Percentiles rank a stretch among this genome's conserved stretches.
These are phyloP conservation scores for Tagetes erecta DNA, from an alignment of 129 eudicot species.

Conservation along the genomic window DNA sequence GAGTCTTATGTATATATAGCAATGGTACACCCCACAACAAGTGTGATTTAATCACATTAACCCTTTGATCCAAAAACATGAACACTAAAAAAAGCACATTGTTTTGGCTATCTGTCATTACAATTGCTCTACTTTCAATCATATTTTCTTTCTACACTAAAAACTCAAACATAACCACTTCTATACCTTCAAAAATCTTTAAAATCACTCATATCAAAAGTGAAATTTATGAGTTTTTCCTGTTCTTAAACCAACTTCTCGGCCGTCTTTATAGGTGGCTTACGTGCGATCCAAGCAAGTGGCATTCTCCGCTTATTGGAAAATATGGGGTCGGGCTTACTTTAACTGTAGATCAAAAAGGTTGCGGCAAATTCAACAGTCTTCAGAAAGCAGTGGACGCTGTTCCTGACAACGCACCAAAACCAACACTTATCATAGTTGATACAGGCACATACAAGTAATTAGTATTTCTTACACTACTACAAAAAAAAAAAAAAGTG, in stretches of 20 bases:
- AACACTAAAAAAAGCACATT: constrained; percentile 33
- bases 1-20: not conserved
- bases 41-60: constrained; percentile 7
- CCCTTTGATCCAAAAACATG: constrained; percentile 44
- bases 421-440: constrained; percentile 59
- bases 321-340: constrained; percentile 49
- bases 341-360: constrained; percentile 58
- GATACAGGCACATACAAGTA: constrained; percentile 78
- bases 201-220: constrained; percentile 31
- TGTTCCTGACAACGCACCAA: constrained; percentile 48
- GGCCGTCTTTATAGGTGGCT: constrained; percentile 20
- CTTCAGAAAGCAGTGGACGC: constrained; percentile 78
- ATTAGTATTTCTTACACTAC: not conserved
- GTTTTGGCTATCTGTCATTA: constrained; percentile 50
- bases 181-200: not conserved
- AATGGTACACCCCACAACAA: constrained; percentile 9
- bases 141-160: constrained; percentile 31
- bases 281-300: constrained; percentile 41
- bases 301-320: constrained; percentile 62
- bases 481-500: not conserved
- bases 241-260: constrained; percentile 7
- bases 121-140: constrained; percentile 52
- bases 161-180: constrained; percentile 18
- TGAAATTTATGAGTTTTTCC: constrained; percentile 30
- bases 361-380: constrained; percentile 72